Evolutionary conservation across 176 grass and related monocot genomes (phyloP).

Genomic region (Zoysia japonica): DNA sequence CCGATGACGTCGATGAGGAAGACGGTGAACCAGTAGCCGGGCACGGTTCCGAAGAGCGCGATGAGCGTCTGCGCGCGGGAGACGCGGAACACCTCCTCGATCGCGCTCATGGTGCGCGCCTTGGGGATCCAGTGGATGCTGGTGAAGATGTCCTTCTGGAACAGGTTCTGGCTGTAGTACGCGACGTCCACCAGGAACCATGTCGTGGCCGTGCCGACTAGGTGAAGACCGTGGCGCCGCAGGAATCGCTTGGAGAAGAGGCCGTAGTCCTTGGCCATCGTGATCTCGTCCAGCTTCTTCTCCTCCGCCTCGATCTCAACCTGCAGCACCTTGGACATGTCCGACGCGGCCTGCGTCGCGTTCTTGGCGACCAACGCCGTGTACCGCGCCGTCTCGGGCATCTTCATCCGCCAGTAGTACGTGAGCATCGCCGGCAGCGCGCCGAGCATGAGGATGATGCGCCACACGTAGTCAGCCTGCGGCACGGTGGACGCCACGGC

Average conservation of each 20-base stretch:
- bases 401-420: constrained; percentile 70
- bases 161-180: constrained; percentile 58
- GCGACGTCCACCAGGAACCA: constrained; percentile 57
- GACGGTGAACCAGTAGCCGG: constrained; percentile 87
- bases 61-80: constrained; percentile 66
- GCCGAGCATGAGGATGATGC: constrained; percentile 68
- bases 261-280: constrained; percentile 32
- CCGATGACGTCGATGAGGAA: constrained; percentile 59
- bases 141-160: constrained; percentile 58
- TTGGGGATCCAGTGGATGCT: constrained; percentile 46
- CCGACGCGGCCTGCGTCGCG: constrained; percentile 49
- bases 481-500: constrained; percentile 30
- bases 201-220: constrained; percentile 55
- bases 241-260: constrained; percentile 57
- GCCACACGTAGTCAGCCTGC: constrained; percentile 68
- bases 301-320: constrained; percentile 45
- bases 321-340: constrained; percentile 73
- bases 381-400: constrained; percentile 80
- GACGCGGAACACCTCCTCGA: constrained; percentile 65
- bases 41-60: constrained; percentile 73
- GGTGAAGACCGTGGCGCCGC: constrained; percentile 49
- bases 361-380: constrained; percentile 63
- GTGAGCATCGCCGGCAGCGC: constrained; percentile 50
- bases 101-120: constrained; percentile 54
- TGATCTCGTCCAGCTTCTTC: constrained; percentile 16